Conservation (phyloP, 2,329 filamentous ascomycete genomes). For the Ascochyta pisi region DNA sequence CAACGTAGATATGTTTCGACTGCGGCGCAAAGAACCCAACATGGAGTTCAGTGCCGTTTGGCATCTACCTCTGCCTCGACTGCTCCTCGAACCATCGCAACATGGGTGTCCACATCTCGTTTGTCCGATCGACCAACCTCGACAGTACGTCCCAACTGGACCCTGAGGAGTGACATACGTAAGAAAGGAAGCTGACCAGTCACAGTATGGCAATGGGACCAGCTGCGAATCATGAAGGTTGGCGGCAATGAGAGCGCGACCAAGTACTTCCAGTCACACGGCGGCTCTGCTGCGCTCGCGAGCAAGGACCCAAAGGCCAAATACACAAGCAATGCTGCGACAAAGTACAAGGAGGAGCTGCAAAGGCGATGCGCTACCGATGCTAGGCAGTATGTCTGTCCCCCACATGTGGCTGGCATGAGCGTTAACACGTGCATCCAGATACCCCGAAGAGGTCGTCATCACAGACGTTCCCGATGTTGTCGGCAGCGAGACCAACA, state of each 20-base stretch:
- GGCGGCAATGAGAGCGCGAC: constrained; percentile 97
- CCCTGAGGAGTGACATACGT: background rate
- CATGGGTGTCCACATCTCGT: constrained; percentile 97
- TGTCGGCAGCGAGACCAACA: constrained; percentile 67
- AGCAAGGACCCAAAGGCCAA: constrained; percentile 98
- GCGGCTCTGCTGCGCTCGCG: constrained; percentile 88
- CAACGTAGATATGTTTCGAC: constrained; percentile 88
- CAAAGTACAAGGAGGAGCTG: constrained; percentile 97
- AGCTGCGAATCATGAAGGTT: constrained; percentile 96
- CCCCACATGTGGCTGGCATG: constrained; percentile 12
- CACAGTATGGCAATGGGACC: constrained; percentile 92
- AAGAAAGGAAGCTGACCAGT: constrained; percentile 59
- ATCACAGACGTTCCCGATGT: constrained; percentile 73
- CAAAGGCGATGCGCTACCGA: constrained; percentile 84
- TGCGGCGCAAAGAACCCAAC: constrained; percentile 97
- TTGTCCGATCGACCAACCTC: constrained; percentile 97
- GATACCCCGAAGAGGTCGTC: constrained; percentile 83
- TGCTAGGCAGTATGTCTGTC: constrained; percentile 73
- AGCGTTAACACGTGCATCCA: constrained; percentile 49
- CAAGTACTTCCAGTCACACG: constrained; percentile 97
- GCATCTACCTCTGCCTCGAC: constrained; percentile 97
- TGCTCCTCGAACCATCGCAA: constrained; percentile 97
- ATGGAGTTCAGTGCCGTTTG: constrained; percentile 96
- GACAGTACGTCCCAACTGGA: constrained; percentile 73
- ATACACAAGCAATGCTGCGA: constrained; percentile 91